These are phyloP conservation scores for Aspergillus eucalypticola DNA, from an alignment of 2,329 filamentous ascomycete genomes.

Conservation along the genomic window DNA sequence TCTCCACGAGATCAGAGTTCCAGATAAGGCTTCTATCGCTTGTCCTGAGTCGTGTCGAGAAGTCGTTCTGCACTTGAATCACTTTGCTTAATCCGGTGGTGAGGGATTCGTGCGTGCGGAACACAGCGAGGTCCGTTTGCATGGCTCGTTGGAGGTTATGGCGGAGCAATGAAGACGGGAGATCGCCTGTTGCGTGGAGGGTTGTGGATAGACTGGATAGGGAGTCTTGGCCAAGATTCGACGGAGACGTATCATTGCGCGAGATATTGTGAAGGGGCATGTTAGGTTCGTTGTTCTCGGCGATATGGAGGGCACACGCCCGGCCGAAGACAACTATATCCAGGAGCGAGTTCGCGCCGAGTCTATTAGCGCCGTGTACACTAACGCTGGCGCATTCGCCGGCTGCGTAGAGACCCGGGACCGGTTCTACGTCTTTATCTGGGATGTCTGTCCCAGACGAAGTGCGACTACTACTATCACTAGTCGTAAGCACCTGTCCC, in stretches of 20 bases:
- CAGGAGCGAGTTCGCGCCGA: constrained; percentile 96
- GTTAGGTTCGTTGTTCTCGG: constrained; percentile 45
- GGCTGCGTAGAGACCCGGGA: constrained; percentile 92
- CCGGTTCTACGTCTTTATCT: constrained; percentile 35
- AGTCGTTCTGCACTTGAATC: not conserved
- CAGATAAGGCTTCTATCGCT: constrained; percentile 99
- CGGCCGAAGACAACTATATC: constrained; percentile 97
- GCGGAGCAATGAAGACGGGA: not conserved
- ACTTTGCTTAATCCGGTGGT: constrained; percentile 51
- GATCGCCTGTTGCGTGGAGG: constrained; percentile 77
- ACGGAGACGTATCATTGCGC: not conserved
- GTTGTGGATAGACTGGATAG: constrained; percentile 76
- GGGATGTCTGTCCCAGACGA: too few species aligned
- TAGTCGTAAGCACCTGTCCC: constrained; percentile 65
- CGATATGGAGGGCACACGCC: constrained; percentile 94
- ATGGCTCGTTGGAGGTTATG: constrained; percentile 58
- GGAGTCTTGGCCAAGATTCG: constrained; percentile 41
- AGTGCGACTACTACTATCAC: too few species aligned
- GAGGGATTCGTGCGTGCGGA: constrained; percentile 89
- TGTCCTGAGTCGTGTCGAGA: constrained; percentile 63
- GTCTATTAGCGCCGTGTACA: constrained; percentile 95
- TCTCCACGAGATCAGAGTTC: constrained; percentile 97
- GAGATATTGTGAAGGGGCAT: not conserved
- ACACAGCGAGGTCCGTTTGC: constrained; percentile 95
- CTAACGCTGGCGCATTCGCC: constrained; percentile 97